Evolutionary conservation across 768 basidiomycete species (phyloP).

Genomic region (Fistulinella prunicolor): DNA sequence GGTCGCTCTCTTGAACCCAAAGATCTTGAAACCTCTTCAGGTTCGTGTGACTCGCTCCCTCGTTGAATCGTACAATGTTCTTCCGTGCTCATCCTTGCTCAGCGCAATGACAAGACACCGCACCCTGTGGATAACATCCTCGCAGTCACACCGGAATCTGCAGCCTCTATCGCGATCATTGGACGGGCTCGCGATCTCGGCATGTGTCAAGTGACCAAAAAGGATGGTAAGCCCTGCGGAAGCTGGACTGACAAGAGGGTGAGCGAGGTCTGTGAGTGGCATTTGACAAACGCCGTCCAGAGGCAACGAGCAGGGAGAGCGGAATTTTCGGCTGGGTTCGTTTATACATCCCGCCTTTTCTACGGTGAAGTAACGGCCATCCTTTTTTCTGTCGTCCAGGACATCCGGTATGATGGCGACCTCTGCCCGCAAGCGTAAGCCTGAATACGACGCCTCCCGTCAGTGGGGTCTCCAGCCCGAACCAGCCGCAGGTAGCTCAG

Average conservation of each 20-base stretch:
- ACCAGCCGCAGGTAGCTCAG: constrained; percentile 40
- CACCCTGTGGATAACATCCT: constrained; percentile 82
- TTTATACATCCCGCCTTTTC: constrained; percentile 3
- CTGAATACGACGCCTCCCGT: constrained; percentile 62
- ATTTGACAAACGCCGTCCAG: constrained; percentile 80
- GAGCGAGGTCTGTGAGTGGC: constrained; percentile 88
- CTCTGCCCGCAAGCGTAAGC: constrained; percentile 46
- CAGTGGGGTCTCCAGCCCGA: constrained; percentile 75
- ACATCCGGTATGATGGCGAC: constrained; percentile 67
- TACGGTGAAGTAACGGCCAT: background rate
- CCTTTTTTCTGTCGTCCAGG: constrained; percentile 34
- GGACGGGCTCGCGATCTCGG: constrained; percentile 88
- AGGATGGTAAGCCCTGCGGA: constrained; percentile 78
- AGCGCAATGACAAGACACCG: constrained; percentile 46
- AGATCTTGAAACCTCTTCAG: constrained; percentile 81
- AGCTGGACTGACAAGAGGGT: constrained; percentile 91
- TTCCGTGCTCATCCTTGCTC: background rate
- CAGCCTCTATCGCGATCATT: constrained; percentile 75
- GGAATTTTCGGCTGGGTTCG: constrained; percentile 84
- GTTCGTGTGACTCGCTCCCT: constrained; percentile 39
- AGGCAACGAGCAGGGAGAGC: constrained; percentile 69
- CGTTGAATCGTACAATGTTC: no score
- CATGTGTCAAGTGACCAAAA: constrained; percentile 72
- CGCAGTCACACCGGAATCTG: constrained; percentile 82
- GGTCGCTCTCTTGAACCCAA: constrained; percentile 84